Conservation (phyloP, 331 rosid species). For the Spiraea crenata region DNA sequence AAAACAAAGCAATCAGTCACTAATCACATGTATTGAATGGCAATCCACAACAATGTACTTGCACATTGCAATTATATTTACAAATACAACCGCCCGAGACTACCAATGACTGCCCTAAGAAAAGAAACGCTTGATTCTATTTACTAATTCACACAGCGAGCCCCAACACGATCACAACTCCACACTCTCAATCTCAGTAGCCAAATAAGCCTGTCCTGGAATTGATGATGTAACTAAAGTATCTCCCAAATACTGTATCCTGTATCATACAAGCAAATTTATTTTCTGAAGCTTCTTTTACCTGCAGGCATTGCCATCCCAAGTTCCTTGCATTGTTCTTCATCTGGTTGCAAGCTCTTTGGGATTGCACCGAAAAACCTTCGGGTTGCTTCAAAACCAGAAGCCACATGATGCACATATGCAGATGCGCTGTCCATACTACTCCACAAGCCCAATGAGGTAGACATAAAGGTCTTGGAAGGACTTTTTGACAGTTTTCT, state of each 20-base stretch:
- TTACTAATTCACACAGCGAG: too few relatives aligned
- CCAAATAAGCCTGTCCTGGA: neutral
- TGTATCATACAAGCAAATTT: neutral
- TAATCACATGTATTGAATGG: neutral
- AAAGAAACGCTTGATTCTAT: too few relatives aligned
- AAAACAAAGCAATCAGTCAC: neutral
- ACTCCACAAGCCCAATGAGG: slow-evolving; percentile 42
- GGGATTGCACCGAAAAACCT: slow-evolving; percentile 86
- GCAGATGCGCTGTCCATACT: slow-evolving; percentile 63
- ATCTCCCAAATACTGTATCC: neutral
- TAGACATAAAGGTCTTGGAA: slow-evolving; percentile 43
- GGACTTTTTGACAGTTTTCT: slow-evolving; percentile 30
- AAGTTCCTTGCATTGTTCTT: slow-evolving; percentile 68
- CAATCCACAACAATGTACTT: neutral
- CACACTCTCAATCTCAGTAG: too few relatives aligned
- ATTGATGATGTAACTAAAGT: neutral
- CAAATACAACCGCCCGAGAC: too few relatives aligned
- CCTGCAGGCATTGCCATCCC: slow-evolving; percentile 43
- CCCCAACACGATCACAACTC: too few relatives aligned
- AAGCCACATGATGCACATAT: slow-evolving; percentile 55
- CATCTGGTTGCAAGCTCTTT: slow-evolving; percentile 76
- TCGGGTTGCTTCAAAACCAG: slow-evolving; percentile 73
- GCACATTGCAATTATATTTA: slow-evolving; percentile 7
- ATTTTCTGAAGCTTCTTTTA: slow-evolving; percentile 32
- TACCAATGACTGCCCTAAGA: neutral